These are phyloP conservation scores for Iris pallida DNA, from an alignment of 116 monocot species.

Conservation along the genomic window DNA sequence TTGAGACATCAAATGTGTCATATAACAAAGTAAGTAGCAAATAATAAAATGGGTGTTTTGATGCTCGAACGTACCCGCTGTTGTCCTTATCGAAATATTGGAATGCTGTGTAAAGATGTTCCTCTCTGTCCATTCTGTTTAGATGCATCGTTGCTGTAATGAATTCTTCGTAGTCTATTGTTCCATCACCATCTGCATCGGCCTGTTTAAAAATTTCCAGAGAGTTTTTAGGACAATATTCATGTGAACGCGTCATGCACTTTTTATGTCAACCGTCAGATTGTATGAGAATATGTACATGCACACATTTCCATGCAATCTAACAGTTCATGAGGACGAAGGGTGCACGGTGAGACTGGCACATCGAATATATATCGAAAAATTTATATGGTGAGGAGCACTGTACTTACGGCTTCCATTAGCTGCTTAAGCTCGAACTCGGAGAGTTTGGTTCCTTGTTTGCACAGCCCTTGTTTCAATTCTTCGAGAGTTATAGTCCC, in stretches of 20 bases:
- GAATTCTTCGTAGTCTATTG: constrained; percentile 94
- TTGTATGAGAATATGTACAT: background rate
- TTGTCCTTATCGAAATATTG: constrained; percentile 96
- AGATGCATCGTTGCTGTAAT: constrained; percentile 92
- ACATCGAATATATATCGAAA: no score
- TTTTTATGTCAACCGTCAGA: no score
- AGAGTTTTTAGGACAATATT: no score
- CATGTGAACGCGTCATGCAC: no score
- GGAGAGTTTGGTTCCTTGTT: constrained; percentile 88
- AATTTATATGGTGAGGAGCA: background rate
- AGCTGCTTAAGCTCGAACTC: constrained; percentile 79
- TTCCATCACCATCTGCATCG: constrained; percentile 93
- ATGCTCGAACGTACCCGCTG: constrained; percentile 89
- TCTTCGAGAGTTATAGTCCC: constrained; percentile 94
- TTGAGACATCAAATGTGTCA: no score
- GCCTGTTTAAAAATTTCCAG: no score
- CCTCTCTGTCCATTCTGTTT: constrained; percentile 94
- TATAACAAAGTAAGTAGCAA: no score
- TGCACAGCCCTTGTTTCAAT: constrained; percentile 63
- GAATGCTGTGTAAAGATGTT: constrained; percentile 90
- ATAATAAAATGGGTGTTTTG: no score
- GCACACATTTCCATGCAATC: background rate
- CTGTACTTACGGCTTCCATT: constrained; percentile 68
- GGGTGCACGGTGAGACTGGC: no score
- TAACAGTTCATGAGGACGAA: no score